Evolutionary conservation across 2,329 filamentous ascomycete species (phyloP).

Genomic region (Pseudonectria foliicola): DNA sequence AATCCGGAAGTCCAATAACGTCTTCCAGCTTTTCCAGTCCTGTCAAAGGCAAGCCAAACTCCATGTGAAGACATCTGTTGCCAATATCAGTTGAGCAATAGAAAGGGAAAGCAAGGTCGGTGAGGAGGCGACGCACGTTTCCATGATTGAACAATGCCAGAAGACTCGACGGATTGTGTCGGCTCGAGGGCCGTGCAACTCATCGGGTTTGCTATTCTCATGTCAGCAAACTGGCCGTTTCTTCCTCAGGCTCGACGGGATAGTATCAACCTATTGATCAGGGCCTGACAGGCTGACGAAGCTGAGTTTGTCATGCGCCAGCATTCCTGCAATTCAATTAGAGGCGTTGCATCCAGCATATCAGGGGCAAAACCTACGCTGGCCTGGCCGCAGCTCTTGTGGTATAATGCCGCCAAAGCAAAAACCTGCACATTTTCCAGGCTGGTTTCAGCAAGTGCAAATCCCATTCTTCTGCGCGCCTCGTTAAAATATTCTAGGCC

Average conservation of each 20-base stretch:
- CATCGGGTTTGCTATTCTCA: constrained; percentile 14
- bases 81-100: constrained; percentile 7
- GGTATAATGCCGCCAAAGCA: constrained; percentile 49
- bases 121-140: too few species aligned
- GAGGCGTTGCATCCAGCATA: background rate
- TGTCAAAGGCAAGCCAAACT: constrained; percentile 50
- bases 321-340: constrained; percentile 40
- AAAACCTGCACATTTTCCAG: constrained; percentile 54
- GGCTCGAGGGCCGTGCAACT: constrained; percentile 17
- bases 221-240: background rate
- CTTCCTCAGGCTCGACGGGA: background rate
- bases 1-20: constrained; percentile 47
- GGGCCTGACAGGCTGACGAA: constrained; percentile 48
- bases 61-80: constrained; percentile 46
- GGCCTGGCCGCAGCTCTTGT: constrained; percentile 44
- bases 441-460: constrained; percentile 46
- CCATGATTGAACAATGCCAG: constrained; percentile 23
- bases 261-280: constrained; percentile 43
- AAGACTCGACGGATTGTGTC: constrained; percentile 19
- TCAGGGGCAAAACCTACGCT: constrained; percentile 31
- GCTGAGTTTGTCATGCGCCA: constrained; percentile 52
- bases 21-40: constrained; percentile 47
- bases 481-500: constrained; percentile 56
- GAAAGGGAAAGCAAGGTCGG: too few species aligned
- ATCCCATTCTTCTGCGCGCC: constrained; percentile 52